Evolutionary conservation across 805 yeast genomes (phyloP).

Genomic region (Diddensiella transvaalensis): DNA sequence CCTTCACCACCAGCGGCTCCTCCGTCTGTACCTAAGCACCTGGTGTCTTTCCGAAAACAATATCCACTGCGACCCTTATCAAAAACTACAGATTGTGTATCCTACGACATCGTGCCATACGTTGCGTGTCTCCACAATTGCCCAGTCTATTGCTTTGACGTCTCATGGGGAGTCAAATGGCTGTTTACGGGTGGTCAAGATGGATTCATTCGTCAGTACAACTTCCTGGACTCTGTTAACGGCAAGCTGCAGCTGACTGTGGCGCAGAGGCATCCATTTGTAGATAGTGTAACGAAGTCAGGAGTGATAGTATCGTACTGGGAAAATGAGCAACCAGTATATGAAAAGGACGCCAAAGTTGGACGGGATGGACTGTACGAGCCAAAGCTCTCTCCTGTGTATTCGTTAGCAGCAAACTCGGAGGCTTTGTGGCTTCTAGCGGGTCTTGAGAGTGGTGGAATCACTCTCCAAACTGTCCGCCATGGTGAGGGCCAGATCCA

Average conservation of each 20-base stretch:
- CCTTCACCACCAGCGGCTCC: constrained; percentile 2
- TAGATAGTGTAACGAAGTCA: constrained; percentile 79
- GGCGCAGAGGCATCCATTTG: constrained; percentile 84
- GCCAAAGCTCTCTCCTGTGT: constrained; percentile 71
- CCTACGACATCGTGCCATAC: constrained; percentile 73
- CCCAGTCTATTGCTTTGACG: constrained; percentile 71
- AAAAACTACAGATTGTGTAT: constrained; percentile 50
- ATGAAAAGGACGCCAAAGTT: constrained; percentile 41
- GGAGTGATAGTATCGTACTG: constrained; percentile 84
- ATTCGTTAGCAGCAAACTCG: constrained; percentile 77
- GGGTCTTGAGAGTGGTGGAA: constrained; percentile 79
- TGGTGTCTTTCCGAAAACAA: constrained; percentile 21
- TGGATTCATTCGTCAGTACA: constrained; percentile 88
- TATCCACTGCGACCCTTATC: constrained; percentile 30
- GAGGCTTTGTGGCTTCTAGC: constrained; percentile 81
- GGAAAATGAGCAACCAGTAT: constrained; percentile 91
- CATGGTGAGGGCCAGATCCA: constrained; percentile 78
- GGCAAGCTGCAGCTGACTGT: constrained; percentile 85
- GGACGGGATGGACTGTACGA: constrained; percentile 33
- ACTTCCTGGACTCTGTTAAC: constrained; percentile 77
- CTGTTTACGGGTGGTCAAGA: constrained; percentile 94
- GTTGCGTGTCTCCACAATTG: constrained; percentile 84
- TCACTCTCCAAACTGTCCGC: constrained; percentile 75
- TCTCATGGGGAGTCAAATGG: constrained; percentile 80
- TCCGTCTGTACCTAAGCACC: background rate